Base-by-base conservation (phyloP, 2,329 filamentous ascomycete genomes). In the Sarocladiaceae sp. region DNA sequence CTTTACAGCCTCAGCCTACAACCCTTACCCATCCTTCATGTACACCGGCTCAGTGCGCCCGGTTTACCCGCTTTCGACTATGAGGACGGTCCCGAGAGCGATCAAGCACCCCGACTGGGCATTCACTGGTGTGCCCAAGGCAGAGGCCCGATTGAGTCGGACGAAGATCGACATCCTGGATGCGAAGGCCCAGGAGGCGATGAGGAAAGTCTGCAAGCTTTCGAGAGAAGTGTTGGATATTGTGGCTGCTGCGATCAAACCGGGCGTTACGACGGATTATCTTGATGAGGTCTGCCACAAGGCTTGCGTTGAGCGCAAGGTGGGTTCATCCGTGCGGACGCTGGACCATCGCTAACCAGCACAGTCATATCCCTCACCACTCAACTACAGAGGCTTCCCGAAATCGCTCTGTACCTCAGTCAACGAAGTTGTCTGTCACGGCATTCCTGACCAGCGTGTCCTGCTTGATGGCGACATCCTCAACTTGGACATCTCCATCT, bases 401-500 rank as follows among this genome's bases (percentile, higher is more conserved):
- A 99, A 99, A 74, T 99, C 94, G 0, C 88, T 97, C 56, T 99
- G 94, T 72, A 97, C 92, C 3, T 97, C 92, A 2, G 74, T 89
- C 46, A 99, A 99, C 75, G 94, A 99, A 72, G 88, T 96, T 57
- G 97, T 99, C 68, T 99, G 94, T 75, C 94, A 99, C 76, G 94
- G 94, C 50, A 99, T 99, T 57, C 94, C 94, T 13, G 94, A 99
- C 64, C 84, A 95, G 67, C 83, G 93, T 51, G 78, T 88, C 8
- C 79, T 99, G 1, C 72, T 90, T 57, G 93, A 99, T 60, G 94
- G 94, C 56, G 94, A 99, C 64, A 97, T 99, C 58, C 74, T 99
- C 64, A 99, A 99, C 73, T 90, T 99, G 58, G 94, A 99, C 62
- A 89, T 99, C 6, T 92, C 91, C 1, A 75, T 99, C 40, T 99